A percentile compares a stretch with the other conserved stretches of the same genome.
phyloP scores from a whole-genome alignment of 352 stramenopile species.

The Globisporangium nodosum region DNA sequence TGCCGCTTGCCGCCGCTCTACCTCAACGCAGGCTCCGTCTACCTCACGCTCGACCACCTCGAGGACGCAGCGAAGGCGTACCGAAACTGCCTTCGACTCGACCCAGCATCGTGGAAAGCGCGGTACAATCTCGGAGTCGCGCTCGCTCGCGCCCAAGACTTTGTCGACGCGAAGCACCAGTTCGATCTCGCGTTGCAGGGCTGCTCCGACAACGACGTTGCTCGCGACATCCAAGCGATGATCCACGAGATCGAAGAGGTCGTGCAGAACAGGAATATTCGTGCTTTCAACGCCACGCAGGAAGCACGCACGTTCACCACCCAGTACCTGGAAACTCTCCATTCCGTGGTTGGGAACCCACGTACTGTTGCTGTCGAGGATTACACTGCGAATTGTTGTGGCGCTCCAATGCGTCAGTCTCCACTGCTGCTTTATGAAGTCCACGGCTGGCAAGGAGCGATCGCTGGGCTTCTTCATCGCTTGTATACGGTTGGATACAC shows the following conservation, averaged over 20 bases:
- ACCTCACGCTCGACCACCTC: conserved; percentile 41
- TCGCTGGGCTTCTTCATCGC: conserved; percentile 40
- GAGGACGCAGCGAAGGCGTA: conserved; percentile 47
- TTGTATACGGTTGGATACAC: conserved; percentile 19
- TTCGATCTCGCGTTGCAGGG: conserved; percentile 23
- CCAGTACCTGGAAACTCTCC: conserved; percentile 35
- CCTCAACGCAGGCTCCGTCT: conserved; percentile 51
- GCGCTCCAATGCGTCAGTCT: neutral
- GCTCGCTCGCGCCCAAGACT: conserved; percentile 36
- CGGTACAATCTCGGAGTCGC: conserved; percentile 45
- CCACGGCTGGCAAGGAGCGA: conserved; percentile 30
- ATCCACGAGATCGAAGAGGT: conserved; percentile 40
- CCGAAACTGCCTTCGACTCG: conserved; percentile 35
- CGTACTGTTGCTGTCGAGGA: conserved; percentile 11
- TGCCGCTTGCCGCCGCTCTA: conserved; percentile 30
- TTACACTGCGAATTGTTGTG: conserved; percentile 16
- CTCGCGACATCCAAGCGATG: conserved; percentile 23
- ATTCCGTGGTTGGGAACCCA: conserved; percentile 13
- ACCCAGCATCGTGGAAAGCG: conserved; percentile 35
- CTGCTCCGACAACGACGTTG: conserved; percentile 13
- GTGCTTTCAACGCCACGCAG: conserved; percentile 23
- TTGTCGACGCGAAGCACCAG: conserved; percentile 39
- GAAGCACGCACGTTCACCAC: conserved; percentile 39
- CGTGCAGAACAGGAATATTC: conserved; percentile 25
- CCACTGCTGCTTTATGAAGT: conserved; percentile 27